Evolutionary conservation across 139 green algal genomes (phyloP), one percentile per base, ranked within the genome.

Genomic region (Haematococcus lacustris): DNA sequence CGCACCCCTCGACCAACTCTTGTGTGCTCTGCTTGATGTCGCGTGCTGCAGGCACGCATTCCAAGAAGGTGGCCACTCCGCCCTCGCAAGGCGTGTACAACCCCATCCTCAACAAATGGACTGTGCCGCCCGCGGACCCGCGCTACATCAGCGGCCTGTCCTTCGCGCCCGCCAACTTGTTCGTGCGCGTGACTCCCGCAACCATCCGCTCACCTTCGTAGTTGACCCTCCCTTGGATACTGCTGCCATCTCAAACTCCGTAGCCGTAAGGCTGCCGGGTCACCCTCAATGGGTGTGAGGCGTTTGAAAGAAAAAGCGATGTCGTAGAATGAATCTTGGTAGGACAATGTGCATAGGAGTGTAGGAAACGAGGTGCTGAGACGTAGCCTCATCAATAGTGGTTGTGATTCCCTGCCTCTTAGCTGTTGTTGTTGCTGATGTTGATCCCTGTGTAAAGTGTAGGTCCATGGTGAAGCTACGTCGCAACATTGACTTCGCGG

Each of bases 51-150:
- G 33, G 34, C 61, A 41, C 61, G 33, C 61, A 43, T 33, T 47
- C n/a, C 5, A 30, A 28, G 32, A 68, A 17, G 25, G 33, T 47
- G 33, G 34, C 61, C 5, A 9, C n/a, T 5, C 32, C 61, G 4
- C n/a, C 32, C 61, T 47, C 21, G 5, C 61, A 68, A 7, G 34
- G 33, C 7, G 21, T 82, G 7, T 85, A 85, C 75, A 85, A 85
- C 73, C 79, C 79, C 23, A 81, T 85, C 72, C 59, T 75, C 35
- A 85, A 85, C 72, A 70, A 43, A 0, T 85, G 79, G 79, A 69
- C 38, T 0, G 73, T 85, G 26, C 73, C 69, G 25, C 79, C 79
- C 0, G 47, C 72, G 1, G 67, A 85, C 70, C 63, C 72, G 7
- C 63, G 75, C 2, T 38, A 72, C 5, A 43, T 65, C 3, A 59